These are phyloP conservation scores for Viridothelium virens DNA, from an alignment of 495 filamentous ascomycete genomes.

Conservation along the genomic window DNA sequence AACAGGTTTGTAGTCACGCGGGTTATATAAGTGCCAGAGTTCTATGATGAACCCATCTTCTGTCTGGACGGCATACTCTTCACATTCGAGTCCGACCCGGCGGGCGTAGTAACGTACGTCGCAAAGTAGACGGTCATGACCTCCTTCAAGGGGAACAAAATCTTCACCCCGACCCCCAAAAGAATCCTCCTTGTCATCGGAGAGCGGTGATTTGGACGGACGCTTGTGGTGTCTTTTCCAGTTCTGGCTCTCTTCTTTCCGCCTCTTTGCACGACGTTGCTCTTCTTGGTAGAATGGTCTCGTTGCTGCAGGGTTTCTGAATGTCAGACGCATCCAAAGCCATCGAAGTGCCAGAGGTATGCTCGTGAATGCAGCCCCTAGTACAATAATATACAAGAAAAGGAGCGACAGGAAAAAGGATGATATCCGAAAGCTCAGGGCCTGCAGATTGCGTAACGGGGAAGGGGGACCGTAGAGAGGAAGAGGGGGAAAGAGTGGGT, in stretches of 20 bases:
- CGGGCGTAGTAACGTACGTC: constrained; percentile 84
- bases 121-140: constrained; percentile 66
- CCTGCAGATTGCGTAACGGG: constrained; percentile 54
- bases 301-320: constrained; percentile 47
- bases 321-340: constrained; percentile 43
- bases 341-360: constrained; percentile 45
- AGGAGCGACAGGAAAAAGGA: constrained; percentile 68
- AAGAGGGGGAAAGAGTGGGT: constrained; percentile 82
- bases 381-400: constrained; percentile 68
- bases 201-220: constrained; percentile 17
- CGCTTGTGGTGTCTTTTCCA: constrained; percentile 50
- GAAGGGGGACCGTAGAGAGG: constrained; percentile 76
- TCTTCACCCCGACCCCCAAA: constrained; percentile 41
- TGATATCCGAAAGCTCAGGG: constrained; percentile 49
- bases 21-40: constrained; percentile 86
- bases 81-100: constrained; percentile 79
- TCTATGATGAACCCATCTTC: constrained; percentile 90
- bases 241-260: constrained; percentile 46
- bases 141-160: constrained; percentile 67
- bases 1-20: constrained; percentile 51
- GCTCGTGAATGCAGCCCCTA: constrained; percentile 59
- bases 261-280: constrained; percentile 36
- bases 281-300: constrained; percentile 70
- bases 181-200: constrained; percentile 16
- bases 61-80: constrained; percentile 77